Conservation (phyloP, 1,284 basidiomycete species). For the Stygiomarasmius scandens region DNA sequence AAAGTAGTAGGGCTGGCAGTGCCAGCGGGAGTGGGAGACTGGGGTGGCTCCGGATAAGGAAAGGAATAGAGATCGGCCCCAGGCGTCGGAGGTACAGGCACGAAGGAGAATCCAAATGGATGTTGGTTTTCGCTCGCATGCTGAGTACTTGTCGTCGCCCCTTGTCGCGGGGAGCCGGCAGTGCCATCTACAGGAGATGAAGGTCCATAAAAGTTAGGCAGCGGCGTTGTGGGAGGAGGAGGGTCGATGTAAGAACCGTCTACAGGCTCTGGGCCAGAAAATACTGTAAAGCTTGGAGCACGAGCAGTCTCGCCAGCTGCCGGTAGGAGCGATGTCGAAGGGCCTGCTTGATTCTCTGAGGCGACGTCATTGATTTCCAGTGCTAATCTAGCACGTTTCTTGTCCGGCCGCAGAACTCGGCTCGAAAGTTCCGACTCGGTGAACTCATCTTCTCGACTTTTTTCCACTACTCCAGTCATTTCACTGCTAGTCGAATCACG, state of each 20-base stretch:
- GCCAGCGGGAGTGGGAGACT: slow-evolving; percentile 64
- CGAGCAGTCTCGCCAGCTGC: slow-evolving; percentile 26
- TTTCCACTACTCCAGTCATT: slow-evolving; percentile 43
- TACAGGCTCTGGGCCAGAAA: slow-evolving; percentile 39
- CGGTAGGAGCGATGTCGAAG: neutral
- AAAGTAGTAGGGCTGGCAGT: slow-evolving; percentile 30
- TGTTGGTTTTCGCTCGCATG: slow-evolving; percentile 55
- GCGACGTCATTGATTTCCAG: slow-evolving; percentile 22
- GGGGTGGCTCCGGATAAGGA: slow-evolving; percentile 67
- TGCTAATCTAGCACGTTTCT: slow-evolving; percentile 51
- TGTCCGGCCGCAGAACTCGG: slow-evolving; percentile 43
- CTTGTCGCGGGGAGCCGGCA: slow-evolving; percentile 27
- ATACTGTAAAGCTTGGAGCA: slow-evolving; percentile 44
- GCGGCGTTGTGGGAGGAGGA: slow-evolving; percentile 49
- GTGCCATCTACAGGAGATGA: slow-evolving; percentile 29
- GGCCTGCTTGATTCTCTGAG: neutral
- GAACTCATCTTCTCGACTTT: slow-evolving; percentile 37
- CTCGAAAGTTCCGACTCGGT: slow-evolving; percentile 39
- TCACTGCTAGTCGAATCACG: slow-evolving; percentile 51
- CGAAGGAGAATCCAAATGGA: slow-evolving; percentile 56
- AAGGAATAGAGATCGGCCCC: slow-evolving; percentile 45
- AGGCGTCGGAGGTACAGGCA: slow-evolving; percentile 57
- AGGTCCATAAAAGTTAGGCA: slow-evolving; percentile 53
- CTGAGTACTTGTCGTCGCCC: slow-evolving; percentile 40
- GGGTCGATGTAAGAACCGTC: slow-evolving; percentile 36